Percentiles rank a stretch among this genome's conserved stretches.
Evolutionary conservation across 169 alveolate genomes (phyloP).

Genomic region (Plasmodium coatneyi): DNA sequence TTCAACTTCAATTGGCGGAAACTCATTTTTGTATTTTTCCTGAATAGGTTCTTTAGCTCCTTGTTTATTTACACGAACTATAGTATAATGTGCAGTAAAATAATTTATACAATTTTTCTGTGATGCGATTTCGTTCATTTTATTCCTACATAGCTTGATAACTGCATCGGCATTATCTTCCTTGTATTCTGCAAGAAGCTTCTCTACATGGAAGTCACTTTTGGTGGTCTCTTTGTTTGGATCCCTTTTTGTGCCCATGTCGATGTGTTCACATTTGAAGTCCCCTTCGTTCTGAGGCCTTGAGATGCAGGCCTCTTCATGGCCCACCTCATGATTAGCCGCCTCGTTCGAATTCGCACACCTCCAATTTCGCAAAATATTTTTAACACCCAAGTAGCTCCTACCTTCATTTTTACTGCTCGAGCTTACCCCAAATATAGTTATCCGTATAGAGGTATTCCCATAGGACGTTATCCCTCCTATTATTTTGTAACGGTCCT

Average conservation of each 20-base stretch:
- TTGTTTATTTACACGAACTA: constrained; percentile 14
- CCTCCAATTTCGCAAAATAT: neutral
- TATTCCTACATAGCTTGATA: neutral
- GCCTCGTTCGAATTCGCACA: neutral
- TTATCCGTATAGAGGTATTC: constrained; percentile 7
- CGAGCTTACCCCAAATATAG: constrained; percentile 6
- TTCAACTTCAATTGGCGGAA: constrained; percentile 18
- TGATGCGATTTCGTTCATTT: neutral
- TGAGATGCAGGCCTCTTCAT: neutral
- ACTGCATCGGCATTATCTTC: constrained; percentile 6
- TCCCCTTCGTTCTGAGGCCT: neutral
- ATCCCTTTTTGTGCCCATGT: neutral
- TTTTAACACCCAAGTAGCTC: neutral
- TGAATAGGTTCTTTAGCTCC: constrained; percentile 1
- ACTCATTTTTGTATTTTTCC: constrained; percentile 4
- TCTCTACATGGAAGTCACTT: neutral
- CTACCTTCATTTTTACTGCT: neutral
- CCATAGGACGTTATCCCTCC: constrained; percentile 55
- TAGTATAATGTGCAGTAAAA: constrained; percentile 7
- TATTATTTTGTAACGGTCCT: constrained; percentile 23
- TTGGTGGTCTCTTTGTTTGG: neutral
- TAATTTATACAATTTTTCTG: constrained; percentile 7
- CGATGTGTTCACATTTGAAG: neutral
- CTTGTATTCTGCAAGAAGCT: neutral
- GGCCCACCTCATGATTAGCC: neutral